phyloP scores from a whole-genome alignment of 2,329 filamentous ascomycete species.

The Colletotrichum sojae region DNA sequence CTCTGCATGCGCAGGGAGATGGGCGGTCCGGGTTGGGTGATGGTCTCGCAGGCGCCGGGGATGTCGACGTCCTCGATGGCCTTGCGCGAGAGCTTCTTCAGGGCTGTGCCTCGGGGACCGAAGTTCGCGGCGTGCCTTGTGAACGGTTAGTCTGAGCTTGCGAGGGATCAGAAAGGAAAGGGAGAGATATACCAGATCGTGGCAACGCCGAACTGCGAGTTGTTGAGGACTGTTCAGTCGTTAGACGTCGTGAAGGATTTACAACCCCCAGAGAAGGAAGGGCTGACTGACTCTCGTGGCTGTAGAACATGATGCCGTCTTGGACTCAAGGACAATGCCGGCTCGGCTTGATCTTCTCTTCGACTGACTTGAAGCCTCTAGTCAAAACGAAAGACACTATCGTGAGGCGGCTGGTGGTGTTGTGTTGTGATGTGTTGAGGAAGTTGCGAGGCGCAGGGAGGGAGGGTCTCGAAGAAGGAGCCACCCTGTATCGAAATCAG shows the following conservation, averaged over 20 bases:
- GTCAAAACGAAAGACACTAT: background rate
- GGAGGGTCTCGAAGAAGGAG: background rate
- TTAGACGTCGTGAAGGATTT: conserved; percentile 43
- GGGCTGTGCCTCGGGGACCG: conserved; percentile 73
- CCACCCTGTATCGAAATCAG: background rate
- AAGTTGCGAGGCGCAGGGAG: background rate
- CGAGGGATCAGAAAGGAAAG: background rate
- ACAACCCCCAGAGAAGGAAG: background rate
- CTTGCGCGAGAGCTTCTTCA: conserved; percentile 84
- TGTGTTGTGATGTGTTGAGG: background rate
- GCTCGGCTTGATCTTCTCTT: background rate
- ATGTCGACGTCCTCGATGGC: conserved; percentile 92
- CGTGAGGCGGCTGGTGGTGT: background rate
- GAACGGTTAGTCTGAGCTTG: conserved; percentile 11
- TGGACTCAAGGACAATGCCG: conserved; percentile 19
- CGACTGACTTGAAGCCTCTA: background rate
- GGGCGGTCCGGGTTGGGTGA: conserved; percentile 84
- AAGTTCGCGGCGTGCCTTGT: conserved; percentile 91
- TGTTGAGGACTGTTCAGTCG: conserved; percentile 78
- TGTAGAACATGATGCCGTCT: conserved; percentile 84
- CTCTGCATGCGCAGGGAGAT: conserved; percentile 92
- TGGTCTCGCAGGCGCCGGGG: conserved; percentile 88
- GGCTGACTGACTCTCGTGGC: conserved; percentile 85
- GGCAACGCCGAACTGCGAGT: conserved; percentile 89
- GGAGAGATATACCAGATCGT: conserved; percentile 85